Conservation (phyloP, 2,329 filamentous ascomycete species). For the Hymenoscyphus occultus region DNA sequence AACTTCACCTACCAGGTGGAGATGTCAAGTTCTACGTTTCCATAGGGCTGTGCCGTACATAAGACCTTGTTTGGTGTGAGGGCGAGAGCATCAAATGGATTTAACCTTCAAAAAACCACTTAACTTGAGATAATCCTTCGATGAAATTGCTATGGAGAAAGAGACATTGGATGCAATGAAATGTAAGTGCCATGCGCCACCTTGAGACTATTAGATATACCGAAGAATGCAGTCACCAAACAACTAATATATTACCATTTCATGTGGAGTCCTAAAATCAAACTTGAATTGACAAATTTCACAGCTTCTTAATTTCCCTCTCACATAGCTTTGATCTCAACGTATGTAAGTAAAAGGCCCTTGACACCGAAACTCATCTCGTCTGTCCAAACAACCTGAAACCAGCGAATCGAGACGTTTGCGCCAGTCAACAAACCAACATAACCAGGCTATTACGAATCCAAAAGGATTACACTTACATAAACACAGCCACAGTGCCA, state of each 20-base stretch:
- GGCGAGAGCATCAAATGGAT: neutral
- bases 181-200: neutral
- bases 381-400: neutral
- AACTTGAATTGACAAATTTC: neutral
- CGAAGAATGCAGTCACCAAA: neutral
- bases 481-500: neutral
- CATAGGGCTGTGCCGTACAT: neutral
- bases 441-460: neutral
- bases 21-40: neutral
- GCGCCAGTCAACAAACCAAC: neutral
- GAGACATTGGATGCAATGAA: neutral
- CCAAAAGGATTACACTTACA: neutral
- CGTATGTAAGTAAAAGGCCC: too few species aligned
- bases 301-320: neutral
- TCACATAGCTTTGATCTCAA: neutral
- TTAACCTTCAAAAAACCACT: neutral
- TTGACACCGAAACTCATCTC: neutral
- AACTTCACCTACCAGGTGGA: neutral
- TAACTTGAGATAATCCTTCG: neutral
- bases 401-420: neutral
- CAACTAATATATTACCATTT: neutral
- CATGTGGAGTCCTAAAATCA: neutral
- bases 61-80: neutral
- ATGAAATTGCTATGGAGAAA: neutral
- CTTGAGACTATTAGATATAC: too few species aligned